A percentile compares a stretch with the other conserved stretches of the same genome.
phyloP scores from a whole-genome alignment of 352 stramenopile species.

The Elongisporangium prolatum region DNA sequence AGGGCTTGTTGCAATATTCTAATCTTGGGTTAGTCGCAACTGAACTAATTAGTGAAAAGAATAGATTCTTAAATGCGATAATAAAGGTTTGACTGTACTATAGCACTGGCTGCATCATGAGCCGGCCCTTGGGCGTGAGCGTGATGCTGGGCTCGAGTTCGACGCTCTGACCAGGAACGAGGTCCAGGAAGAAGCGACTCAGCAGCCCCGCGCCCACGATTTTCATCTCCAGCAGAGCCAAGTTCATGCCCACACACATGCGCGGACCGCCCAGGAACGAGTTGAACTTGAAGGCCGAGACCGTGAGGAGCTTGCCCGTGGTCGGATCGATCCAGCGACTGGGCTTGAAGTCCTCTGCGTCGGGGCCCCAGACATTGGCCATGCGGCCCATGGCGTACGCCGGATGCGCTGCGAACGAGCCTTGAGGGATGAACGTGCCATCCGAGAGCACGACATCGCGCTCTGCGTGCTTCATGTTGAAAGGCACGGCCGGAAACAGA shows the following conservation, averaged over 20 bases:
- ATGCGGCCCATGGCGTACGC: constrained; percentile 38
- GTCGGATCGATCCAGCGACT: constrained; percentile 37
- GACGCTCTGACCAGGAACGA: constrained; percentile 31
- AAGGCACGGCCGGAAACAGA: constrained; percentile 42
- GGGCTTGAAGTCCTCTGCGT: constrained; percentile 36
- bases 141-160: constrained; percentile 60
- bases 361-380: constrained; percentile 24
- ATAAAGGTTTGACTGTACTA: no score
- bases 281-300: constrained; percentile 63
- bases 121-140: constrained; percentile 31
- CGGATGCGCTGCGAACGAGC: constrained; percentile 33
- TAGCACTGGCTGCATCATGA: constrained; percentile 11
- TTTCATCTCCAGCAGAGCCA: constrained; percentile 82
- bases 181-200: constrained; percentile 30
- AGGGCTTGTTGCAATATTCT: no score
- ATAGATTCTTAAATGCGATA: no score
- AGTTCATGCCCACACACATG: constrained; percentile 48
- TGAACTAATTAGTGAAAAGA: no score
- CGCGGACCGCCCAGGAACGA: constrained; percentile 53
- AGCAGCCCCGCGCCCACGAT: constrained; percentile 48
- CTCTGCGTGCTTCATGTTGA: constrained; percentile 33
- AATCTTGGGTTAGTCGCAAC: no score
- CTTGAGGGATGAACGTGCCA: constrained; percentile 45
- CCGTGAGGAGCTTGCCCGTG: constrained; percentile 19
- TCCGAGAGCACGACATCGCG: constrained; percentile 51